Evolutionary conservation across 169 alveolate species (phyloP).

Genomic region (Plasmodium coatneyi): DNA sequence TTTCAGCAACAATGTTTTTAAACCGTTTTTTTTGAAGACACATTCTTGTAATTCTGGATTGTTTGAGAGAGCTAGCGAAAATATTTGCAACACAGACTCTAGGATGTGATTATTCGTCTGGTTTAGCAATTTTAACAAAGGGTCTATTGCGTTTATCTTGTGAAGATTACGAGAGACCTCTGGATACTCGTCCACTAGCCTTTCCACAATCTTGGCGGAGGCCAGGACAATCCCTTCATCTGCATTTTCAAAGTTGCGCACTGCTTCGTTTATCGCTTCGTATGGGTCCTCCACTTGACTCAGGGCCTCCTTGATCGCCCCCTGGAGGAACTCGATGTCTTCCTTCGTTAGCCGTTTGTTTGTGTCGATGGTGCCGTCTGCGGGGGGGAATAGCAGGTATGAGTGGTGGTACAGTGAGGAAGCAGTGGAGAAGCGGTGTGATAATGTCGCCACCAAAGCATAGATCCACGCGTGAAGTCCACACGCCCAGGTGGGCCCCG

Average conservation of each 20-base stretch:
- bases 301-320: slow-evolving; percentile 70
- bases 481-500: not conserved
- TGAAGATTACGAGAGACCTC: slow-evolving; percentile 64
- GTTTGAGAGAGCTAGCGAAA: slow-evolving; percentile 66
- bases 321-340: slow-evolving; percentile 73
- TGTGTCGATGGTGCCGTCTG: slow-evolving; percentile 71
- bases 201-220: slow-evolving; percentile 69
- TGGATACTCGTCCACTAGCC: slow-evolving; percentile 71
- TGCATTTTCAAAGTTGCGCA: slow-evolving; percentile 38
- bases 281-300: slow-evolving; percentile 75
- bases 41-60: slow-evolving; percentile 65
- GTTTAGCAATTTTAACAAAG: slow-evolving; percentile 58
- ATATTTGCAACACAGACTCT: slow-evolving; percentile 68
- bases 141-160: slow-evolving; percentile 70
- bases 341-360: slow-evolving; percentile 63
- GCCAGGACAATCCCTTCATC: slow-evolving; percentile 73
- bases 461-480: not conserved
- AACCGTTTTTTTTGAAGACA: slow-evolving; percentile 62
- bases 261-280: slow-evolving; percentile 75
- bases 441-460: not conserved
- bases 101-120: slow-evolving; percentile 31
- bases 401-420: not conserved
- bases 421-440: not conserved
- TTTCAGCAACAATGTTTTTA: slow-evolving; percentile 58
- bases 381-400: no score